Percentiles rank a stretch among this genome's conserved stretches.
These are phyloP conservation scores for Coix lacrymajobi DNA, from an alignment of 176 grass and related monocot species.

Conservation along the genomic window DNA sequence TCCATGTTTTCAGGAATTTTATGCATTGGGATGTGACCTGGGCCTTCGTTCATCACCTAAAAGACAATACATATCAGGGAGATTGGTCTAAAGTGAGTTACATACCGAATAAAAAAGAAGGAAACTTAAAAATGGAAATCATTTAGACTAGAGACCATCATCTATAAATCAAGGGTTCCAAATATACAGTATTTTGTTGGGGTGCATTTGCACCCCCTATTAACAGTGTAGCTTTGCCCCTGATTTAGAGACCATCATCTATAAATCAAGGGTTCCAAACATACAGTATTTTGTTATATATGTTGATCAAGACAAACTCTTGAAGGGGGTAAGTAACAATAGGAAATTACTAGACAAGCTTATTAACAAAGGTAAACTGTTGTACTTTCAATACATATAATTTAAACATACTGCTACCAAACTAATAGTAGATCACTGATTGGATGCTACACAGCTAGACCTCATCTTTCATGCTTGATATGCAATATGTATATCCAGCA, in stretches of 20 bases:
- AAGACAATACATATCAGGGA: conserved; percentile 28
- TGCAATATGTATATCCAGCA: background rate
- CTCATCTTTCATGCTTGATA: background rate
- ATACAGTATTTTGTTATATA: background rate
- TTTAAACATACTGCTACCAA: background rate
- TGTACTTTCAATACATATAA: background rate
- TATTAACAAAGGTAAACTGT: background rate
- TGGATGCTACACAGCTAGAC: background rate
- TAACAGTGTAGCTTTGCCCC: too few relatives aligned
- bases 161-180: background rate
- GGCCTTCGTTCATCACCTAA: conserved; percentile 98
- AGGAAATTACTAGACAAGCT: background rate
- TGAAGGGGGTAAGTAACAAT: background rate
- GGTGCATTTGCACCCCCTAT: too few relatives aligned
- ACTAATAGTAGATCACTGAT: background rate
- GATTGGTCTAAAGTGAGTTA: background rate
- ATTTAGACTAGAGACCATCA: background rate
- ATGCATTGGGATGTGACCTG: conserved; percentile 92
- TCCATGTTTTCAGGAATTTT: conserved; percentile 99
- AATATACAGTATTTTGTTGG: background rate
- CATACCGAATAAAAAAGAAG: background rate
- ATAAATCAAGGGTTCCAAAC: background rate
- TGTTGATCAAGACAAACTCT: background rate
- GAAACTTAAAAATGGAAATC: background rate
- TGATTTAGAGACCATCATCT: too few relatives aligned